Evolutionary conservation across 2,329 filamentous ascomycete genomes (phyloP), one percentile per base, ranked within the genome.

Genomic region (Trichothecium roseum): DNA sequence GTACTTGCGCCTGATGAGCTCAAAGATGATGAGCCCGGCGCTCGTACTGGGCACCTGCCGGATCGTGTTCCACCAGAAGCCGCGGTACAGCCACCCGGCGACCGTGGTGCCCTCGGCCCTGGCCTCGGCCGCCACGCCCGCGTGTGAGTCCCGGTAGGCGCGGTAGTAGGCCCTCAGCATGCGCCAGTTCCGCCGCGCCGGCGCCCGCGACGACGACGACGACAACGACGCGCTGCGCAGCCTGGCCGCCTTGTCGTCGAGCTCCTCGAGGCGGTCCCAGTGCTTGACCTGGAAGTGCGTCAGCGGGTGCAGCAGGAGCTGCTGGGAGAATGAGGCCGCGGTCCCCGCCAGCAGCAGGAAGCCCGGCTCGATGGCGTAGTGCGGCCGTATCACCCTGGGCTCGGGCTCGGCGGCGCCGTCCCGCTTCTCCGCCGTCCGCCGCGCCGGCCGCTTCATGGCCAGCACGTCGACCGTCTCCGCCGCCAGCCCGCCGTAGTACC

Each of bases 21-120:
- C 83, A 52, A 88, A 88, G 15, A 85, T 83, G 45, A 88, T 84
- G 40, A 88, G 53, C 0, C 81, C 83, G 0, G 82, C 82, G 40
- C 78, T 82, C 2, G 83, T 87, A 51, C 80, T 84, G 1, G 83
- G 83, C 2, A 84, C 79, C 56, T 86, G 81, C 5, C 79, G 65
- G 35, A 86, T 69, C 1, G 82, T 82, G 36, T 71, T 78, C 70
- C 73, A 74, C 67, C 81, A 76, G 52, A 87, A 86, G 10, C 77
- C 80, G 5, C 73, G 65, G 50, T 82, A 88, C 5, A 87, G 55
- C 71, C 81, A 87, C 12, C 60, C 64, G 16, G 66, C 52, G 53
- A 80, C 64, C 1, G 71, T 68, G 13, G 71, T 65, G 0, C 73
- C 69, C 35, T 78, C 69, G 0, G 59, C 49, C 4, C 62, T 62